These are phyloP conservation scores for Lactarius sp. DNA, from an alignment of 768 basidiomycete genomes.

Conservation along the genomic window DNA sequence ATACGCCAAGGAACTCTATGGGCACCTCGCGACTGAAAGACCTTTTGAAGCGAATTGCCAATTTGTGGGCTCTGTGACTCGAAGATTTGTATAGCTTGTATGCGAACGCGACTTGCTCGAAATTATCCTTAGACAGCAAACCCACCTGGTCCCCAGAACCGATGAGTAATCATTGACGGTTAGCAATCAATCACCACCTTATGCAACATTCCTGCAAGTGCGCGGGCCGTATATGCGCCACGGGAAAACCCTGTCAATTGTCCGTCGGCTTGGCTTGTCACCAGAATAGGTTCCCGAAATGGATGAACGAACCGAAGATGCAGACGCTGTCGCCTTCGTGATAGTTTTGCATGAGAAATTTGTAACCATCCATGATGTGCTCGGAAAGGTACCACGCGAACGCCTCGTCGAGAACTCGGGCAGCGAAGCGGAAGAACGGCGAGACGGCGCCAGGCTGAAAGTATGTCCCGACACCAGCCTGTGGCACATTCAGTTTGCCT, in stretches of 20 bases:
- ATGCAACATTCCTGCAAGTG: slow-evolving; percentile 69
- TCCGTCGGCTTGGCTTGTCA: neutral
- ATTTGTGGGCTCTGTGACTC: slow-evolving; percentile 39
- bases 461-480: slow-evolving; percentile 17
- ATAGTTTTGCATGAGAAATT: slow-evolving; percentile 76
- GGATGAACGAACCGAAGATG: slow-evolving; percentile 50
- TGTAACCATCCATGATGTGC: slow-evolving; percentile 56
- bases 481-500: neutral
- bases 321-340: slow-evolving; percentile 65
- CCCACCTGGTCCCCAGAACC: slow-evolving; percentile 50
- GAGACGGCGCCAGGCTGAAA: slow-evolving; percentile 13
- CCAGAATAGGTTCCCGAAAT: neutral
- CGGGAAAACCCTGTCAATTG: slow-evolving; percentile 66
- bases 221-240: slow-evolving; percentile 60
- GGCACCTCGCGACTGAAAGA: slow-evolving; percentile 61
- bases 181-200: slow-evolving; percentile 41
- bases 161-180: neutral
- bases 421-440: slow-evolving; percentile 4
- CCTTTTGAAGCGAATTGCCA: slow-evolving; percentile 65
- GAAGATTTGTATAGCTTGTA: slow-evolving; percentile 64
- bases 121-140: slow-evolving; percentile 60
- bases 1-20: slow-evolving; percentile 81
- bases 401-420: slow-evolving; percentile 8
- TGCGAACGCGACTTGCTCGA: slow-evolving; percentile 67
- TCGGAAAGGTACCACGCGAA: slow-evolving; percentile 15